Conservation (phyloP, 805 yeast genomes). For the Tetrapisispora pingtungensis region DNA sequence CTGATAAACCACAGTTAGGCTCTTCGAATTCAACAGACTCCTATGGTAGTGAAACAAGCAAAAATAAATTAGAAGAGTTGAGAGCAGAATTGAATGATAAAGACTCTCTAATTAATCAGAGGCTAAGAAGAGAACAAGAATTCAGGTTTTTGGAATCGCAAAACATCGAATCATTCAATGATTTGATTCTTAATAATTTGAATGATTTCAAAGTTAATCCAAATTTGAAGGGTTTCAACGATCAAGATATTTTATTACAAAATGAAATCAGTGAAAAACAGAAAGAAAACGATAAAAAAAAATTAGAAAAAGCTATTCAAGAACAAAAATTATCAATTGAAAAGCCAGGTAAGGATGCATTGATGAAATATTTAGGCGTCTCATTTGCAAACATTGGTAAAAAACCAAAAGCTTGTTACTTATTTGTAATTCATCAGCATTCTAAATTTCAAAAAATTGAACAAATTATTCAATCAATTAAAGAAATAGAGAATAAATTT, state of each 20-base stretch:
- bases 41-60: background rate
- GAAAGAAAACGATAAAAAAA: background rate
- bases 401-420: constrained; percentile 25
- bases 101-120: background rate
- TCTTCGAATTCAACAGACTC: background rate
- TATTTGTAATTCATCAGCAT: constrained; percentile 40
- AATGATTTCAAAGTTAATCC: background rate
- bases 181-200: background rate
- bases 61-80: background rate
- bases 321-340: constrained; percentile 3
- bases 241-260: background rate
- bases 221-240: background rate
- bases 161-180: background rate
- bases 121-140: constrained; percentile 2
- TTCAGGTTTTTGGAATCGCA: constrained; percentile 1
- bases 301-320: background rate
- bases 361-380: constrained; percentile 10
- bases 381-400: constrained; percentile 10
- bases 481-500: constrained; percentile 68
- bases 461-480: constrained; percentile 47
- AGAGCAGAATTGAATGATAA: background rate
- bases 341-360: constrained; percentile 3
- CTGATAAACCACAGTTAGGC: background rate
- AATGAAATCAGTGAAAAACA: background rate
- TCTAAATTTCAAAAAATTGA: constrained; percentile 48